These are phyloP conservation scores for Alternaria ventricosa DNA, from an alignment of 2,329 filamentous ascomycete genomes.

Conservation along the genomic window DNA sequence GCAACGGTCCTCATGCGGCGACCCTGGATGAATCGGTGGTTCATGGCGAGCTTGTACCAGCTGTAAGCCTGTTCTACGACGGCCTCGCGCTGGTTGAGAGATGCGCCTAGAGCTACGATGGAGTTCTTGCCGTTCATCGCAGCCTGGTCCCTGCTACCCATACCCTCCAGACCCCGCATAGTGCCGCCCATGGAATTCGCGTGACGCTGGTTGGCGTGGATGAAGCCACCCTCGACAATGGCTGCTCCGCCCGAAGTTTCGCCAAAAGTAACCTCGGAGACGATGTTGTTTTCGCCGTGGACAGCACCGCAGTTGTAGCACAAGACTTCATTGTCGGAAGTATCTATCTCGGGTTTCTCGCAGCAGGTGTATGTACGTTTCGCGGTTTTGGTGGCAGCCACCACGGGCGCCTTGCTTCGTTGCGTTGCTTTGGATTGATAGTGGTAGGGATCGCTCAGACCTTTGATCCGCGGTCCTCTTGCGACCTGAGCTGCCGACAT, in stretches of 20 bases:
- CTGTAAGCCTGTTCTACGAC: conserved; percentile 49
- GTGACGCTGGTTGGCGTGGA: conserved; percentile 84
- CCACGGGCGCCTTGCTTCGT: conserved; percentile 26
- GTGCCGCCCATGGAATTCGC: conserved; percentile 64
- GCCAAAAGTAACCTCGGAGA: conserved; percentile 89
- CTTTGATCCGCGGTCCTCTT: conserved; percentile 31
- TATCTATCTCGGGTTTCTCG: conserved; percentile 31
- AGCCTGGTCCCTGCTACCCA: conserved; percentile 67
- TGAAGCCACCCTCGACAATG: conserved; percentile 86
- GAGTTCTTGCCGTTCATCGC: conserved; percentile 60
- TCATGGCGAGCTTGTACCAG: conserved; percentile 59
- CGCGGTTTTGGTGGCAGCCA: conserved; percentile 20
- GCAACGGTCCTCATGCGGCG: conserved; percentile 84
- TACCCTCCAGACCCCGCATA: conserved; percentile 56
- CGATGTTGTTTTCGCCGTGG: conserved; percentile 85
- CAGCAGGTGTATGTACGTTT: conserved; percentile 36
- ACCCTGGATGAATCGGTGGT: conserved; percentile 68
- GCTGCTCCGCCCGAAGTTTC: conserved; percentile 86
- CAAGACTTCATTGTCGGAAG: conserved; percentile 24
- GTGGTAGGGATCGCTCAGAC: conserved; percentile 27
- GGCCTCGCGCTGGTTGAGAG: conserved; percentile 47
- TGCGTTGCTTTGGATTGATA: conserved; percentile 28
- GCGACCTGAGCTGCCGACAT: conserved; percentile 30
- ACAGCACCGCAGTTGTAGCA: conserved; percentile 87
- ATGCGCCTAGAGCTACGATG: conserved; percentile 48